Conservation (phyloP, 2,329 filamentous ascomycete species). For the Sporothrix pseudoabietina region DNA sequence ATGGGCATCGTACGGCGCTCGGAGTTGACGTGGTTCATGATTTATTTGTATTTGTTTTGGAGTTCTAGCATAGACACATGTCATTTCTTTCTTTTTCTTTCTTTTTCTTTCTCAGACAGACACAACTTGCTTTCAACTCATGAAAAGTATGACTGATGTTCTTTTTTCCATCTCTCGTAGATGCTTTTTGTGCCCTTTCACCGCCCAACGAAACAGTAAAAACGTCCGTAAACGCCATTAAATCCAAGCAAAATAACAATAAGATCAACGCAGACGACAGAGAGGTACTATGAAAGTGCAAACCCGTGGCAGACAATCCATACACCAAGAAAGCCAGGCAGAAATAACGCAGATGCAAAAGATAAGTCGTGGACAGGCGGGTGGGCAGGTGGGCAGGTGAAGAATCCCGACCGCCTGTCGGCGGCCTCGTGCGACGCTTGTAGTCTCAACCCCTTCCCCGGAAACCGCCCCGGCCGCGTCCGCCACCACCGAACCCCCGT, state of each 20-base stretch:
- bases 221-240: slow-evolving; percentile 8
- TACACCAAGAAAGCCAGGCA: slow-evolving; percentile 16
- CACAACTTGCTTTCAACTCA: not conserved
- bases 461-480: slow-evolving; percentile 31
- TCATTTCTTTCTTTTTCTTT: not conserved
- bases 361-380: not conserved
- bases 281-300: slow-evolving; percentile 10
- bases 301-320: slow-evolving; percentile 8
- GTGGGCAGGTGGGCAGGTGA: no score
- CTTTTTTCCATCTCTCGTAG: slow-evolving; percentile 12
- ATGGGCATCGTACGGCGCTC: not conserved
- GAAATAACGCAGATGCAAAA: not conserved
- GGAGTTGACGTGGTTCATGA: not conserved
- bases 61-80: not conserved
- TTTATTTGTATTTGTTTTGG: not conserved
- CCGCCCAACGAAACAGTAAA: not conserved
- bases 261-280: not conserved
- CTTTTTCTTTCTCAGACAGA: no score
- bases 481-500: slow-evolving; percentile 31
- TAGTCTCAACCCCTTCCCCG: slow-evolving; percentile 31
- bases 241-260: slow-evolving; percentile 4
- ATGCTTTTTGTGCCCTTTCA: not conserved
- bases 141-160: not conserved
- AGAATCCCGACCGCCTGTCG: not conserved
- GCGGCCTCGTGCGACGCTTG: not conserved